These are phyloP conservation scores for Penicillium sp. DNA, from an alignment of 2,329 filamentous ascomycete species.

Conservation along the genomic window DNA sequence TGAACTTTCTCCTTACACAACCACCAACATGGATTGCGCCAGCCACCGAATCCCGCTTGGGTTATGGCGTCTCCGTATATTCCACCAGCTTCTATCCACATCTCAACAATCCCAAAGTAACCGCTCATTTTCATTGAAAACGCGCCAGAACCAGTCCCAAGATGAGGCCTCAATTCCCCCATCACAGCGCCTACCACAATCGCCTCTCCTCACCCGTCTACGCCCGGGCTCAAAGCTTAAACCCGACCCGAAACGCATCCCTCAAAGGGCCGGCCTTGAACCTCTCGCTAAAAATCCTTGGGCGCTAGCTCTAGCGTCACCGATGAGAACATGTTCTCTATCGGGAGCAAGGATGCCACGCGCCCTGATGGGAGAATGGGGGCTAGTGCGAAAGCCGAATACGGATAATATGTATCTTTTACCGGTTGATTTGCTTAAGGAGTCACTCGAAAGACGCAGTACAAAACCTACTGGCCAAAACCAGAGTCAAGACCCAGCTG, in stretches of 20 bases:
- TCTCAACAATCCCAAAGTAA: background rate
- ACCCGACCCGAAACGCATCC: slow-evolving; percentile 23
- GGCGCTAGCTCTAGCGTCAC: slow-evolving; percentile 42
- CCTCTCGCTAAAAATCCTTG: slow-evolving; percentile 41
- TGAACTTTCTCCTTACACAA: slow-evolving; percentile 5
- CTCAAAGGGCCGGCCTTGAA: slow-evolving; percentile 27
- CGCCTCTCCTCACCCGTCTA: slow-evolving; percentile 32
- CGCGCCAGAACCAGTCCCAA: background rate
- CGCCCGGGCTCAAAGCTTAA: slow-evolving; percentile 16
- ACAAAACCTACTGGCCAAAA: background rate
- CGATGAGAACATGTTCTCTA: slow-evolving; percentile 34
- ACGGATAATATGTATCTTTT: slow-evolving; percentile 33
- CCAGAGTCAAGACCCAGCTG: background rate
- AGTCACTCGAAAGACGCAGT: slow-evolving; percentile 23
- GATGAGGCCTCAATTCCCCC: slow-evolving; percentile 13
- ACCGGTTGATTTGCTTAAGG: slow-evolving; percentile 33
- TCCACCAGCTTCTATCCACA: slow-evolving; percentile 20
- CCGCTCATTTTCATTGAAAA: slow-evolving; percentile 5
- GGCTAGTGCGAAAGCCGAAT: slow-evolving; percentile 33
- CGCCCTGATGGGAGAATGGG: slow-evolving; percentile 37
- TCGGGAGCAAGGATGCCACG: slow-evolving; percentile 37
- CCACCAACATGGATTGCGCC: slow-evolving; percentile 28
- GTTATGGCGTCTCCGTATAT: slow-evolving; percentile 33
- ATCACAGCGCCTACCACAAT: slow-evolving; percentile 38
- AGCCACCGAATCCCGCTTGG: slow-evolving; percentile 29